phyloP scores from a whole-genome alignment of 2,329 filamentous ascomycete species.

The Penicillium sp. region DNA sequence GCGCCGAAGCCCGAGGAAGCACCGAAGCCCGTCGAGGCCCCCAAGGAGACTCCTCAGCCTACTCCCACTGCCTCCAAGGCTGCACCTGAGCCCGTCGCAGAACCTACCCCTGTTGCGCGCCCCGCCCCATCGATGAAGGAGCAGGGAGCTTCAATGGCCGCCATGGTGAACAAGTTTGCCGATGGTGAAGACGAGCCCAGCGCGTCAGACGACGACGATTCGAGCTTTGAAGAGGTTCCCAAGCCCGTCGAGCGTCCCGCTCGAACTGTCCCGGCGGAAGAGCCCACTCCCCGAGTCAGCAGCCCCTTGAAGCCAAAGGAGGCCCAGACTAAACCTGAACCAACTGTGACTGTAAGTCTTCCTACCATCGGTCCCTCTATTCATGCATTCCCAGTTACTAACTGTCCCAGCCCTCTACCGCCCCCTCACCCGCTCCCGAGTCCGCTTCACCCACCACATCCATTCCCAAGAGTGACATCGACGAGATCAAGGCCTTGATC shows the following conservation, averaged over 20 bases:
- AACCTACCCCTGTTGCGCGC: slow-evolving; percentile 38
- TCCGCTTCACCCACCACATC: slow-evolving; percentile 32
- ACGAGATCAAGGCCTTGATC: slow-evolving; percentile 73
- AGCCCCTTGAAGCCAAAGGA: slow-evolving; percentile 34
- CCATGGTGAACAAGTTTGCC: slow-evolving; percentile 80
- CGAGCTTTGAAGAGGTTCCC: slow-evolving; percentile 81
- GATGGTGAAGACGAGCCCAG: slow-evolving; percentile 64
- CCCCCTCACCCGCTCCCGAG: slow-evolving; percentile 30
- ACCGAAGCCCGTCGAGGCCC: neutral
- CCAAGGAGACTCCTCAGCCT: slow-evolving; percentile 38
- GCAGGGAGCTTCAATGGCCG: slow-evolving; percentile 81
- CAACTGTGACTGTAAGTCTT: slow-evolving; percentile 23
- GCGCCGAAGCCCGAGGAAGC: slow-evolving; percentile 53
- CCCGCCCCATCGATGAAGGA: slow-evolving; percentile 71
- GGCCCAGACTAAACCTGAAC: slow-evolving; percentile 24
- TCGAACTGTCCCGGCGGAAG: slow-evolving; percentile 23
- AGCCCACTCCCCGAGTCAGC: slow-evolving; percentile 29
- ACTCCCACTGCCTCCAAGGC: slow-evolving; percentile 24
- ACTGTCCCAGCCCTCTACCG: slow-evolving; percentile 25
- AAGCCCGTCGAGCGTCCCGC: slow-evolving; percentile 67
- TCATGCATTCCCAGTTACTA: neutral
- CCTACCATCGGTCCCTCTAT: neutral
- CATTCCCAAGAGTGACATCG: slow-evolving; percentile 60
- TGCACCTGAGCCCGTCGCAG: slow-evolving; percentile 28
- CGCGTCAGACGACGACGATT: slow-evolving; percentile 61